Evolutionary conservation across 148 eudicot genomes (phyloP), one percentile per base, ranked within the genome.

Genomic region (Camellia sinensis): DNA sequence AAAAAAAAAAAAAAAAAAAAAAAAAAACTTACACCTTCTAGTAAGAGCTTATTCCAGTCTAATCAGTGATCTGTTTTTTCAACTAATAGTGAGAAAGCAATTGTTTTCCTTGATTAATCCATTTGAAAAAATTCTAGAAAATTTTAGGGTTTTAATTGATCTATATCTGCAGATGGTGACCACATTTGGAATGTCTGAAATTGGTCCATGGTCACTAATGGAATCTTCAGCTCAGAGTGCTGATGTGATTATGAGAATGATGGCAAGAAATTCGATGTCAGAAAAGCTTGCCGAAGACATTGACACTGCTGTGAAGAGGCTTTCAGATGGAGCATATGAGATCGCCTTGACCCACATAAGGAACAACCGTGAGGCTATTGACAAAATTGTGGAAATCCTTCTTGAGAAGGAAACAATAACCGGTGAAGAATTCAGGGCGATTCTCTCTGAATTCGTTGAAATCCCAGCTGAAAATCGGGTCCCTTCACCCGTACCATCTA

Each of bases 221-320:
- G 99, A 96, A 79, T 29, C 29, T 29, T 91, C 95, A 37, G 86
- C 89, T 70, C 98, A 94, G 83, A 92, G 96, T 57, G 87, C 74
- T 43, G 99, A 96, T 82, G 91, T 96, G 52, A 93, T 96, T 67
- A 94, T 96, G 99, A 87, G 99, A 88, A 96, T 96, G 99, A 96
- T 93, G 99, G 98, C 99, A 5, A 88, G 99, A 74, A 96, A 96
- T 70, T 93, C 98, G n/a, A 96, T 96, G 99, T 96, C 99, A 1
- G 99, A 96, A 80, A 96, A 62, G 86, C 97, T 96, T 1, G 99
- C 99, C 5, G 98, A 93, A 88, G 99, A 96, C 69, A 96, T 96
- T 37, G 99, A 96, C 80, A 61, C 87, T 71, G 98, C 99, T 13
- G 87, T 96, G 44, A 96, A 94, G 90, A 91, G 85, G 76, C 61